These are phyloP conservation scores for Arthrobotrys pseudoclavata DNA, from an alignment of 2,329 filamentous ascomycete genomes.

Conservation along the genomic window DNA sequence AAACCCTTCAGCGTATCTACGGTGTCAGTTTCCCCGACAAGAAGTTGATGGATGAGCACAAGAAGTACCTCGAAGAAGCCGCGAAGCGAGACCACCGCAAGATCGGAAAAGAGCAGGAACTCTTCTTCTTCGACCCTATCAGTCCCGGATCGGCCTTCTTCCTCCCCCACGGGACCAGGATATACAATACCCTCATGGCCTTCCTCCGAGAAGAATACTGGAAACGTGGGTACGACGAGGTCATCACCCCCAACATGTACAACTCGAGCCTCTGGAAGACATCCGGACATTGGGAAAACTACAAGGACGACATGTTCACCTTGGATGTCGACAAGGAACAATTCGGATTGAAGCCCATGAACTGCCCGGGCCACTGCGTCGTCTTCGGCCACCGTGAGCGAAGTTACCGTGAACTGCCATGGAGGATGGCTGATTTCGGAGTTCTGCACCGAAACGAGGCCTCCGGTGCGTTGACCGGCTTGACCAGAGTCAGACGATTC, in stretches of 20 bases:
- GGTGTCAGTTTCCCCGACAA: slow-evolving; percentile 98
- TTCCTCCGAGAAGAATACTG: slow-evolving; percentile 90
- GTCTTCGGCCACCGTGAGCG: slow-evolving; percentile 86
- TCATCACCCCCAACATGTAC: slow-evolving; percentile 96
- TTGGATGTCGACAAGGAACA: slow-evolving; percentile 85
- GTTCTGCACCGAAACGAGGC: slow-evolving; percentile 95
- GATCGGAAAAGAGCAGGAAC: slow-evolving; percentile 93
- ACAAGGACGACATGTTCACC: slow-evolving; percentile 96
- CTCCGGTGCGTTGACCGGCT: slow-evolving; percentile 87
- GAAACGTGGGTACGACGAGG: slow-evolving; percentile 93
- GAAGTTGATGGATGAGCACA: slow-evolving; percentile 91
- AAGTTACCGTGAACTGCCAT: slow-evolving; percentile 89
- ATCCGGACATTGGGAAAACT: slow-evolving; percentile 93
- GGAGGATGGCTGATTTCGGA: slow-evolving; percentile 95
- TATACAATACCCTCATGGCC: slow-evolving; percentile 88
- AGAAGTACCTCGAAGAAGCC: slow-evolving; percentile 96
- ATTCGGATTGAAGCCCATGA: slow-evolving; percentile 95
- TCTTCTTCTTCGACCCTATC: slow-evolving; percentile 95
- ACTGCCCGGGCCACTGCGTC: slow-evolving; percentile 93
- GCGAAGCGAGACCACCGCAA: slow-evolving; percentile 95
- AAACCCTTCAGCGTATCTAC: slow-evolving; percentile 95
- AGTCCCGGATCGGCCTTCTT: slow-evolving; percentile 96
- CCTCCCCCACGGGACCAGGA: slow-evolving; percentile 89
- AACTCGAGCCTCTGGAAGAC: slow-evolving; percentile 93
- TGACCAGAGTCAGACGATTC: slow-evolving; percentile 93